A percentile compares a stretch with the other conserved stretches of the same genome.
These are phyloP conservation scores for Lentinula sp. DNA, from an alignment of 768 basidiomycete genomes.

Conservation along the genomic window DNA sequence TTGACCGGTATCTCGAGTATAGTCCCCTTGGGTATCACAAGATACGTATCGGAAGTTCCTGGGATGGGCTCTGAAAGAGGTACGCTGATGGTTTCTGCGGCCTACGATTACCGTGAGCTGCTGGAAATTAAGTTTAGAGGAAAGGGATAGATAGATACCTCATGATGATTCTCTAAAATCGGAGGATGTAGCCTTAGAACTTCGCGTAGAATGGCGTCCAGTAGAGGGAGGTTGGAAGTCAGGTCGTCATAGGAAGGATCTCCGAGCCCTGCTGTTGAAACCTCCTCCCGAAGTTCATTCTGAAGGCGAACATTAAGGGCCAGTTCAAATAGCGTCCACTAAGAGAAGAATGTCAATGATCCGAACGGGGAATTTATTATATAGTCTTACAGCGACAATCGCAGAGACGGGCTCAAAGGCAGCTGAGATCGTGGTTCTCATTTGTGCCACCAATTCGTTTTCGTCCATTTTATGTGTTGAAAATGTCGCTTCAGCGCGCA, in stretches of 20 bases:
- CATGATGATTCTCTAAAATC: conserved; percentile 61
- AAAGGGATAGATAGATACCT: conserved; percentile 24
- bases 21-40: conserved; percentile 53
- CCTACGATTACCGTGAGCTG: conserved; percentile 22
- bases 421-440: conserved; percentile 59
- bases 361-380: neutral
- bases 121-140: conserved; percentile 4
- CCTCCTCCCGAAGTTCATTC: conserved; percentile 48
- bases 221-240: conserved; percentile 41
- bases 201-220: conserved; percentile 59
- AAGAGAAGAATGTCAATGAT: conserved; percentile 10
- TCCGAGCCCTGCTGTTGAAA: conserved; percentile 26
- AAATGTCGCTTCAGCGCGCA: conserved; percentile 37
- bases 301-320: conserved; percentile 46
- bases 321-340: conserved; percentile 68
- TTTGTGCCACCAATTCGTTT: conserved; percentile 48
- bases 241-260: conserved; percentile 49
- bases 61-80: conserved; percentile 49
- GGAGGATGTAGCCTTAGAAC: conserved; percentile 57
- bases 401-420: conserved; percentile 37
- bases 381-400: conserved; percentile 23
- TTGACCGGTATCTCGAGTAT: conserved; percentile 49
- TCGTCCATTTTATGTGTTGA: conserved; percentile 35
- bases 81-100: conserved; percentile 42
- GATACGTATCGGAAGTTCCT: conserved; percentile 32